Conservation (phyloP, 2,329 filamentous ascomycete species). For the Monosporascus sp. region DNA sequence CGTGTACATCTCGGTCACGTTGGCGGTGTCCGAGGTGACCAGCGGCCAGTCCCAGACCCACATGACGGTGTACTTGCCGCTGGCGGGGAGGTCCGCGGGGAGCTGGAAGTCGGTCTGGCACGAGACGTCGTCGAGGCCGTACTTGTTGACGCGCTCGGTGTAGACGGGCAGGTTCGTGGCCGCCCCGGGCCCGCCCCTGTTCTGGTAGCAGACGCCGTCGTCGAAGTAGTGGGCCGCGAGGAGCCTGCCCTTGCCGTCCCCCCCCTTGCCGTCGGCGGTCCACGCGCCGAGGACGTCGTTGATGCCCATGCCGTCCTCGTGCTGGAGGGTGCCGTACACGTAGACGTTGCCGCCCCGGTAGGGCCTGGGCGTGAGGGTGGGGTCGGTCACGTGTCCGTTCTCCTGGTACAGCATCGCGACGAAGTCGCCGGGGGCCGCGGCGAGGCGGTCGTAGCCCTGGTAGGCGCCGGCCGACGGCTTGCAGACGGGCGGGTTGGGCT, state of each 20-base stretch:
- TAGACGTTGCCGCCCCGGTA: slow-evolving; percentile 66
- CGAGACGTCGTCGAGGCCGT: slow-evolving; percentile 57
- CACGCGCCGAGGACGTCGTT: slow-evolving; percentile 64
- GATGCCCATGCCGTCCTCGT: slow-evolving; percentile 34
- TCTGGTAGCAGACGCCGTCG: slow-evolving; percentile 84
- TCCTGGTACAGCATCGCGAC: slow-evolving; percentile 66
- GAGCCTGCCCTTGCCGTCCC: slow-evolving; percentile 70
- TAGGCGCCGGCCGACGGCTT: slow-evolving; percentile 55
- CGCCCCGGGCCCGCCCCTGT: slow-evolving; percentile 44
- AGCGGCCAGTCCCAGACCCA: slow-evolving; percentile 97
- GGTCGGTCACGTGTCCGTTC: slow-evolving; percentile 68
- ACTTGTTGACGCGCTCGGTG: slow-evolving; percentile 49
- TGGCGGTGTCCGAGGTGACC: slow-evolving; percentile 37
- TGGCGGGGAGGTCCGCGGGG: slow-evolving; percentile 57
- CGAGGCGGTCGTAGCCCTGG: slow-evolving; percentile 53
- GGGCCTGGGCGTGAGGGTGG: slow-evolving; percentile 50
- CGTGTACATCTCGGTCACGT: slow-evolving; percentile 53
- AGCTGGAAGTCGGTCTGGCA: slow-evolving; percentile 81
- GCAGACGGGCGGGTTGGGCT: slow-evolving; percentile 50
- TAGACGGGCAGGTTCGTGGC: slow-evolving; percentile 41
- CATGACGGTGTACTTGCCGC: slow-evolving; percentile 73
- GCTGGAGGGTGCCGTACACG: slow-evolving; percentile 65
- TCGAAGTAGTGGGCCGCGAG: slow-evolving; percentile 78
- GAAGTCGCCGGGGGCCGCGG: slow-evolving; percentile 53
- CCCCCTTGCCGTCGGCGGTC: slow-evolving; percentile 75